phyloP scores from a whole-genome alignment of 83 land plant genomes.

The Diphasiastrum complanatum region DNA sequence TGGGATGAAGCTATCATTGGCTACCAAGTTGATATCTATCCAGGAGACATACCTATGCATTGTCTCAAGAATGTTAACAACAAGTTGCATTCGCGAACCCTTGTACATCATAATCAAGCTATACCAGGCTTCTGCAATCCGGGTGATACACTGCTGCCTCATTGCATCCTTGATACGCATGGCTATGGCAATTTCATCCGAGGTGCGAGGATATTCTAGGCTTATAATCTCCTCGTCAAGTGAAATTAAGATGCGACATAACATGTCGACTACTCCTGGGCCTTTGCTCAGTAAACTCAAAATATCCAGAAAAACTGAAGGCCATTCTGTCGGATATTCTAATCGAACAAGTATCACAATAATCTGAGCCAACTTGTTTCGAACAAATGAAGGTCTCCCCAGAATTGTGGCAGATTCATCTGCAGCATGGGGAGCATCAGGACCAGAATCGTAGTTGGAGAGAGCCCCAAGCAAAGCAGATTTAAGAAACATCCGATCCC shows the following conservation, averaged over 20 bases:
- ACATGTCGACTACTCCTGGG: conserved; percentile 67
- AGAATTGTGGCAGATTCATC: conserved; percentile 22
- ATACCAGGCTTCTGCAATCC: conserved; percentile 78
- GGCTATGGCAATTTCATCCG: conserved; percentile 53
- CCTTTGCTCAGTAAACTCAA: conserved; percentile 48
- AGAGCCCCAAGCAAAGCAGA: conserved; percentile 50
- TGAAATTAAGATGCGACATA: conserved; percentile 64
- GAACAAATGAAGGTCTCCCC: conserved; percentile 57
- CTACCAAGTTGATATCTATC: conserved; percentile 88
- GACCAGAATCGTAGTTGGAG: conserved; percentile 31
- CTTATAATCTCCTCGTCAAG: conserved; percentile 85
- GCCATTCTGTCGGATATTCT: conserved; percentile 81
- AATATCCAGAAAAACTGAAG: conserved; percentile 64
- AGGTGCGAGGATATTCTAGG: conserved; percentile 59
- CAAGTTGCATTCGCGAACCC: conserved; percentile 50
- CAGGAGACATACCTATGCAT: conserved; percentile 73
- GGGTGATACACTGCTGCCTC: conserved; percentile 81
- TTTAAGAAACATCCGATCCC: conserved; percentile 49
- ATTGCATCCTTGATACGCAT: conserved; percentile 81
- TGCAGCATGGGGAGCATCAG: conserved; percentile 17
- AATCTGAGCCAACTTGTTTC: conserved; percentile 91
- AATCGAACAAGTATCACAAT: conserved; percentile 58
- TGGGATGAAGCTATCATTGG: conserved; percentile 71
- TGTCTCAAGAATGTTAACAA: conserved; percentile 53
- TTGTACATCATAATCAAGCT: conserved; percentile 54